Base-by-base conservation (phyloP, 75 land plant genomes). In the Ceratopteris richardii region DNA sequence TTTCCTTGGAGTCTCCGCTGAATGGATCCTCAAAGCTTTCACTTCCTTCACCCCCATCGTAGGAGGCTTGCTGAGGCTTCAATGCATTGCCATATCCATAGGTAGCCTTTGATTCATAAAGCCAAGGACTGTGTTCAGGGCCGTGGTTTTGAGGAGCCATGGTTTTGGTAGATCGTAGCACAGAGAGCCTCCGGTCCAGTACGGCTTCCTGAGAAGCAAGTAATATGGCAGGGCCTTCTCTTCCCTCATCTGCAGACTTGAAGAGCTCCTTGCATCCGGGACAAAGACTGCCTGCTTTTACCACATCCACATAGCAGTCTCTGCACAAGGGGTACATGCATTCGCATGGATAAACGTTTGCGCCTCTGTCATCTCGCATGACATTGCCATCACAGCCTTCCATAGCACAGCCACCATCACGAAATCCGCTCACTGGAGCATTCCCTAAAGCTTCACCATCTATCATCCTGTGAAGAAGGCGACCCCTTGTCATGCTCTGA, bases 381-480 rank as follows among this genome's bases (percentile, higher is more conserved):
- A 72, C 75, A 44, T 77, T 83, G n/a, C 88, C 96, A 63, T 90
- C 93, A 60, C 93, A 90, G 1, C 80, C 93, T 39, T 80, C 76
- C 72, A 90, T 77, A 5, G 53, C 19, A 63, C 96, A 90, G 0
- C 74, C 57, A 9, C 82, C 70, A n/a, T 88, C 87, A 40, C 3
- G 0, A 4, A 9, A 3, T 4, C 37, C 37, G 22, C 77, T 68
- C 77, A 80, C 67, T 71, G 80, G 91, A 24, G 87, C 82, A 54
- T 85, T 81, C 22, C 4, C 66, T 12, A 17, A 58, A 23, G 56
- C 29, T 10, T 48, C 20, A 67, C 18, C 39, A 0, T 88, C 86
- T 44, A 66, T 82, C 62, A 85, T 79, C 84, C 78, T 80, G 58
- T 90, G 88, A 84, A 90, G 75, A 22, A 87, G 69, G 52, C 87